Conservation (phyloP, 2,329 filamentous ascomycete genomes). For the Trichophyton rubrum region DNA sequence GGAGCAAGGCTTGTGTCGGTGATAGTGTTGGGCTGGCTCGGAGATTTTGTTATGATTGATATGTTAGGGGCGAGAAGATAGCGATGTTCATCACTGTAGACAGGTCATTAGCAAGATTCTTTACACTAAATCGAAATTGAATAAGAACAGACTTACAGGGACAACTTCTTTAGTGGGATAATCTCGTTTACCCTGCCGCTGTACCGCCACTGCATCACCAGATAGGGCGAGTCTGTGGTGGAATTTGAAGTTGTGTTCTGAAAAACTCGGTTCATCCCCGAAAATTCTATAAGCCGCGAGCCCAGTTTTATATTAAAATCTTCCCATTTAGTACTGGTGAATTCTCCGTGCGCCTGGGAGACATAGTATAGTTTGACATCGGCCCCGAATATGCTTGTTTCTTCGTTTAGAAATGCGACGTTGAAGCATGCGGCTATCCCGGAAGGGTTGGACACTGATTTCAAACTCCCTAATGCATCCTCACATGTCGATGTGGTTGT, state of each 20-base stretch:
- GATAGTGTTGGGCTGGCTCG: constrained; percentile 8
- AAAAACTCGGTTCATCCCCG: constrained; percentile 12
- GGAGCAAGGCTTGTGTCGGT: constrained; percentile 22
- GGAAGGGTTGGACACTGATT: constrained; percentile 53
- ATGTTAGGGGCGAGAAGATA: constrained; percentile 26
- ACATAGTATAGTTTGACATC: constrained; percentile 65
- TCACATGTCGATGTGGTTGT: constrained; percentile 48
- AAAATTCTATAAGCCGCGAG: constrained; percentile 16
- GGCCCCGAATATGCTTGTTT: constrained; percentile 59
- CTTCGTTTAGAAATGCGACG: constrained; percentile 52
- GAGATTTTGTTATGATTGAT: constrained; percentile 18
- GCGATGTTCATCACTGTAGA: constrained; percentile 18
- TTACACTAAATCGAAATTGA: background rate
- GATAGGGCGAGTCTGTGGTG: background rate
- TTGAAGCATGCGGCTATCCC: constrained; percentile 77
- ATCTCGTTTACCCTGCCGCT: constrained; percentile 21
- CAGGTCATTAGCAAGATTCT: background rate
- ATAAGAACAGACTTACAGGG: constrained; percentile 15
- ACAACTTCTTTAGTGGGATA: constrained; percentile 20
- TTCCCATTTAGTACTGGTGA: constrained; percentile 29
- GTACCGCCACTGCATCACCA: constrained; percentile 24
- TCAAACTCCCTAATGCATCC: constrained; percentile 42
- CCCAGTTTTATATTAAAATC: constrained; percentile 20
- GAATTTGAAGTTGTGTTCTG: constrained; percentile 2
- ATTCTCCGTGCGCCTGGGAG: constrained; percentile 42